A percentile compares a stretch with the other conserved stretches of the same genome.
Conservation (phyloP, 2,329 filamentous ascomycete species). For the Sclerotinia trifoliorum region DNA sequence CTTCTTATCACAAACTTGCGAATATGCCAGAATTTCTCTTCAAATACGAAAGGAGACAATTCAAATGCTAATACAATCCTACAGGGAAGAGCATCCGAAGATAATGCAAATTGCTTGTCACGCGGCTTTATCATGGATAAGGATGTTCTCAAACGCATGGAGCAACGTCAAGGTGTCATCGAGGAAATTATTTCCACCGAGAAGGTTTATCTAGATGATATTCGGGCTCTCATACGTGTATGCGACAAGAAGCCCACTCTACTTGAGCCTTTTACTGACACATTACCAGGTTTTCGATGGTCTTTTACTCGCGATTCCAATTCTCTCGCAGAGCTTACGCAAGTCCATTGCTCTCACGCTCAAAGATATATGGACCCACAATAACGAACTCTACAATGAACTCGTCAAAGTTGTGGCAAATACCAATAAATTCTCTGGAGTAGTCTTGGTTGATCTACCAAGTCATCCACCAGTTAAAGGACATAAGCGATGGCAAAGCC, state of each 20-base stretch:
- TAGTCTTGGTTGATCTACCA: conserved; percentile 36
- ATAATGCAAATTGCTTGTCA: conserved; percentile 59
- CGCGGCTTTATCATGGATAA: conserved; percentile 57
- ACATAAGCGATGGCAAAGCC: conserved; percentile 50
- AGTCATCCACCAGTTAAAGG: conserved; percentile 26
- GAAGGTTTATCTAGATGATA: conserved; percentile 81
- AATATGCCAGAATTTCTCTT: not conserved
- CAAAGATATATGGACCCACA: conserved; percentile 75
- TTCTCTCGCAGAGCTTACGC: conserved; percentile 61
- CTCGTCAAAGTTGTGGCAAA: conserved; percentile 70
- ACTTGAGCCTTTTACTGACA: conserved; percentile 68
- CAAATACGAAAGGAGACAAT: not conserved
- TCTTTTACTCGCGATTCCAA: conserved; percentile 69
- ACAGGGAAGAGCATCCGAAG: conserved; percentile 57
- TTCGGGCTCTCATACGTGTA: conserved; percentile 85
- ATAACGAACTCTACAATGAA: conserved; percentile 76
- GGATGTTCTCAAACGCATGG: conserved; percentile 66
- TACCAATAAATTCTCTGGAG: conserved; percentile 57
- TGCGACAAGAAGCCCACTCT: conserved; percentile 48
- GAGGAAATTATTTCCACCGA: conserved; percentile 86
- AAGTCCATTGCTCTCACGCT: conserved; percentile 77
- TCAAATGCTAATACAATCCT: not conserved
- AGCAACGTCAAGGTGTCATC: conserved; percentile 74
- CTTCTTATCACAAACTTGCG: not conserved
- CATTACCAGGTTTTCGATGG: conserved; percentile 66